Percentiles rank a stretch among this genome's conserved stretches.
These are phyloP conservation scores for Pseudogymnoascus sp. DNA, from an alignment of 2,329 filamentous ascomycete genomes.

Conservation along the genomic window DNA sequence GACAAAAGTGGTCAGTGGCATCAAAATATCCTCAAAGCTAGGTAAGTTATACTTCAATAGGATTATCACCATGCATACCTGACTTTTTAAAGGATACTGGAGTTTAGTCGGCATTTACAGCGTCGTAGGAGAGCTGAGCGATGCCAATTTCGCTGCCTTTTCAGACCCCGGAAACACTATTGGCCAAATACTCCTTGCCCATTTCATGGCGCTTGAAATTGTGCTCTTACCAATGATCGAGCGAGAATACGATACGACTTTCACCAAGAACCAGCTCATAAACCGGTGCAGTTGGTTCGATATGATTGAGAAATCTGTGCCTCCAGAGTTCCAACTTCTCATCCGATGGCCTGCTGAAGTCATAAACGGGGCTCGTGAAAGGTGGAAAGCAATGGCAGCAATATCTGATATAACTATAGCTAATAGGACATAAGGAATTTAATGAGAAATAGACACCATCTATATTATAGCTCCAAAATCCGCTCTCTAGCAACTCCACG, in stretches of 20 bases:
- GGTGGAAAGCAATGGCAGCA: background rate
- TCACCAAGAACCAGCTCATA: constrained; percentile 11
- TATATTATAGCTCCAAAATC: background rate
- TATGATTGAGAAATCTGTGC: background rate
- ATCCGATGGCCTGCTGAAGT: constrained; percentile 19
- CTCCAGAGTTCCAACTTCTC: constrained; percentile 7
- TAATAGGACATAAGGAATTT: background rate
- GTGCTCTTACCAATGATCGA: constrained; percentile 34
- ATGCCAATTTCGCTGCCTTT: constrained; percentile 35
- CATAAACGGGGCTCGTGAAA: background rate
- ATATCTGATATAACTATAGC: background rate
- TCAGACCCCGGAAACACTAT: constrained; percentile 34
- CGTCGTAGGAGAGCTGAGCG: constrained; percentile 32
- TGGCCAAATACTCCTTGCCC: constrained; percentile 36
- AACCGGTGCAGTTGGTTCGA: constrained; percentile 16
- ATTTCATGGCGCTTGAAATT: constrained; percentile 39
- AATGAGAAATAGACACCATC: background rate
- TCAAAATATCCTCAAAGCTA: constrained; percentile 21
- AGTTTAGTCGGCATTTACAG: constrained; percentile 36
- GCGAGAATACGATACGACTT: constrained; percentile 24
- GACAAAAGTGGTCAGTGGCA: constrained; percentile 34
- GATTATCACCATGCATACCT: constrained; percentile 11
- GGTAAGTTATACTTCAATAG: constrained; percentile 17
- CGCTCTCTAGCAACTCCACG: background rate
- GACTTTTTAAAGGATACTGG: constrained; percentile 29